Conservation (phyloP, 2,329 filamentous ascomycete genomes). For the Sporothrix dimorphospora region DNA sequence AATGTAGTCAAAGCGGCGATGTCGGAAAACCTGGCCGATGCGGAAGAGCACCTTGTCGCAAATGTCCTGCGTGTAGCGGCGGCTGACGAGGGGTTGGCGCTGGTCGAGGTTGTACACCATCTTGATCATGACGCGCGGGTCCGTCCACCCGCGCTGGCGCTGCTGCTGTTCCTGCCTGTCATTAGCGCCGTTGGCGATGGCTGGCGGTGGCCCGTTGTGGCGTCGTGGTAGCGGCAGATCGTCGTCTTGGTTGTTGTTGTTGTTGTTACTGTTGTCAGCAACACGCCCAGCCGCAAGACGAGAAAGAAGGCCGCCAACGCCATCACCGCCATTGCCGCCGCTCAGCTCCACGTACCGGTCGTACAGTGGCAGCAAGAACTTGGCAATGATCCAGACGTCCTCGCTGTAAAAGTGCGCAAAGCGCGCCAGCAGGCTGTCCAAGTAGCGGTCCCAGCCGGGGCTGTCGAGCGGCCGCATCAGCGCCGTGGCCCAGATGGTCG, state of each 20-base stretch:
- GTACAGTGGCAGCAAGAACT: conserved; percentile 67
- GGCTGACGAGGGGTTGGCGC: conserved; percentile 42
- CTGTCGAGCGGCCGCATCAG: conserved; percentile 55
- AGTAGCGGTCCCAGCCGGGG: conserved; percentile 60
- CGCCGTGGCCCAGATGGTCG: conserved; percentile 71
- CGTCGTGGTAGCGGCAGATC: not conserved
- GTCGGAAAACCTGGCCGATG: conserved; percentile 82
- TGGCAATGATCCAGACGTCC: conserved; percentile 72
- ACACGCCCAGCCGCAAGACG: conserved; percentile 21
- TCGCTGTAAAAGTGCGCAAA: conserved; percentile 69
- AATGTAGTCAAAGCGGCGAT: conserved; percentile 77
- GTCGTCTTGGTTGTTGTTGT: not conserved
- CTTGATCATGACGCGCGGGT: conserved; percentile 44
- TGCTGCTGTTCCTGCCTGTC: conserved; percentile 34
- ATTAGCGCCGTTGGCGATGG: not conserved
- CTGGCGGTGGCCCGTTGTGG: not conserved
- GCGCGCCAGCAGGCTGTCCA: conserved; percentile 67
- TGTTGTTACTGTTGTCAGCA: conserved; percentile 18
- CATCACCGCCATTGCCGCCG: conserved; percentile 50
- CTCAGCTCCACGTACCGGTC: conserved; percentile 49
- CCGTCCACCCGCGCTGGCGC: conserved; percentile 39
- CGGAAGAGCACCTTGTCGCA: conserved; percentile 59
- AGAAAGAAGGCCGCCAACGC: conserved; percentile 38
- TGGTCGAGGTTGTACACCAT: conserved; percentile 52
- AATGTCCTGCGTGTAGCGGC: conserved; percentile 44